Conservation (phyloP, 108 stramenopile genomes). For the Fragilaria crotonensis region DNA sequence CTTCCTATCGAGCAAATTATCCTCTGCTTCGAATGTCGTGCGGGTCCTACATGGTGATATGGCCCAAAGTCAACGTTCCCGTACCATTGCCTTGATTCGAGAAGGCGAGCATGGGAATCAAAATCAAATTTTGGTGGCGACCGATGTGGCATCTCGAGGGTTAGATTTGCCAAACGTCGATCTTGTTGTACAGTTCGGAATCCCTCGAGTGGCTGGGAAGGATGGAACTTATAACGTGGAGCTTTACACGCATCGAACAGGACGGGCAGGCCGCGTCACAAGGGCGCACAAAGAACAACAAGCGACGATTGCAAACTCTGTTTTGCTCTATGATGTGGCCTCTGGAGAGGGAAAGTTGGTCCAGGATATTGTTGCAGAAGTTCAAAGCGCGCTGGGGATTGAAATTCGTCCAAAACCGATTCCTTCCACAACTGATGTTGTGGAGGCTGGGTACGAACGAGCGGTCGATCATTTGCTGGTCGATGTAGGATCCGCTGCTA, state of each 20-base stretch:
- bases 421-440: slow-evolving; percentile 37
- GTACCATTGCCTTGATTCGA: slow-evolving; percentile 26
- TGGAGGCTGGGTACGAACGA: slow-evolving; percentile 36
- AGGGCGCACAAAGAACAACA: no score
- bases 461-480: slow-evolving; percentile 15
- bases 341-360: slow-evolving; percentile 29
- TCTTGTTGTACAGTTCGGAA: slow-evolving; percentile 29
- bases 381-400: slow-evolving; percentile 14
- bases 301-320: slow-evolving; percentile 20
- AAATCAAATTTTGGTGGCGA: slow-evolving; percentile 28
- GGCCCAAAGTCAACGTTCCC: slow-evolving; percentile 26
- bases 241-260: slow-evolving; percentile 42
- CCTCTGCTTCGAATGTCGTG: slow-evolving; percentile 14
- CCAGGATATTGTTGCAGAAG: slow-evolving; percentile 19
- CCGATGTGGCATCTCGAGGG: slow-evolving; percentile 38
- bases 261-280: slow-evolving; percentile 38
- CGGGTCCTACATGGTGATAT: slow-evolving; percentile 43
- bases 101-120: not conserved
- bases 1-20: slow-evolving; percentile 22
- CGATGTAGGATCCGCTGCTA: not conserved
- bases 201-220: slow-evolving; percentile 32
- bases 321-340: slow-evolving; percentile 26
- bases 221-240: slow-evolving; percentile 44
- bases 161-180: slow-evolving; percentile 36
- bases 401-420: slow-evolving; percentile 24